Evolutionary conservation across 768 basidiomycete species (phyloP), one percentile per base, ranked within the genome.

Genomic region (Termitomyces sp.): DNA sequence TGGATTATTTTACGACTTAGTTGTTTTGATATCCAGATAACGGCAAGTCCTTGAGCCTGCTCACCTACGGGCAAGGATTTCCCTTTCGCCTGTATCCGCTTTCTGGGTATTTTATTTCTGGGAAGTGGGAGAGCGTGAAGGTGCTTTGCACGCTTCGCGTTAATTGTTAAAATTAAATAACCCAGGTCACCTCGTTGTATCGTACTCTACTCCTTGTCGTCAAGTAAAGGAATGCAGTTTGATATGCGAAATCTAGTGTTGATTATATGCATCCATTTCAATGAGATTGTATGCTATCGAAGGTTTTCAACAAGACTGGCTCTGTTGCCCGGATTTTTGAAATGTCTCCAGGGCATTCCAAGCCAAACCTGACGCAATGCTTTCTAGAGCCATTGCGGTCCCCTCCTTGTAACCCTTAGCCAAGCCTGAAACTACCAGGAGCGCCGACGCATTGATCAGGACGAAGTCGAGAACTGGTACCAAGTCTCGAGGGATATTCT

Each of bases 381-480:
- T 83, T 66, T 83, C 76, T 64, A 80, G 74, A 28, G 93, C 95
- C 62, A 89, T 65, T 60, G 75, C 72, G 0, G 89, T 85, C 2
- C 93, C 95, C 18, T 93, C 81, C 64, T 80, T 79, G 68, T 82
- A 93, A 66, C 84, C 81, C 35, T 70, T 70, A 23, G 89, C 93
- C 48, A 88, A 58, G 5, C 94, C 95, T 6, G 92, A 86, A 4
- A 98, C 85, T 30, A 95, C 86, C 44, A 99, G 75, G 58, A 98
- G 70, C 14, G 94, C 95, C 5, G 94, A 87, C 3, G 95, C 84
- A 67, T 99, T 98, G 75, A 98, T 75, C 59, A 95, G 74, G 60
- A 98, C 92, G 69, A 95, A 98, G 67, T 97, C 87, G 51, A 86
- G 72, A 40, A 96, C 80, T 0, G 94, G 82, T 9, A 73, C 76